phyloP scores from a whole-genome alignment of 2,329 filamentous ascomycete species.

The Apiospora arundinis region DNA sequence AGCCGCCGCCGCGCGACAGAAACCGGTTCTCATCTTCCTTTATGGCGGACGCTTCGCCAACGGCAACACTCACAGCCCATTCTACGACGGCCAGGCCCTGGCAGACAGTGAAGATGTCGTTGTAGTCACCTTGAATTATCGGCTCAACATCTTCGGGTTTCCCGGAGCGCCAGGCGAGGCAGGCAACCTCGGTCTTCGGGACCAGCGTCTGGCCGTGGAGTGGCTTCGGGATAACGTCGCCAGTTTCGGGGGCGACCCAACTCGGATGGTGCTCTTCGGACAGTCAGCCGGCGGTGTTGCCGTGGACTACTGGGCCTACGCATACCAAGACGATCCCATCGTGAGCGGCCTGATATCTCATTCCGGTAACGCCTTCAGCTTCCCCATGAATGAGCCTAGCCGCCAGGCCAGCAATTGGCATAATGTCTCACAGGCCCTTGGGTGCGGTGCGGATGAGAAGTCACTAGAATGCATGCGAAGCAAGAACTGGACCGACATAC shows the following conservation, averaged over 20 bases:
- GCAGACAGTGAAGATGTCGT: slow-evolving; percentile 41
- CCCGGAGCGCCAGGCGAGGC: slow-evolving; percentile 20
- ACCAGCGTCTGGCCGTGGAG: slow-evolving; percentile 53
- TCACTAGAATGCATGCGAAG: slow-evolving; percentile 46
- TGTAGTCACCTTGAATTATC: slow-evolving; percentile 42
- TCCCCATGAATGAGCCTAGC: slow-evolving; percentile 45
- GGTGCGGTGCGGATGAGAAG: slow-evolving; percentile 41
- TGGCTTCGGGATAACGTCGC: slow-evolving; percentile 51
- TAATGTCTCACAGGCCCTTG: slow-evolving; percentile 44
- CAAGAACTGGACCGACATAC: slow-evolving; percentile 44
- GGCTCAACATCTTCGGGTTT: slow-evolving; percentile 33
- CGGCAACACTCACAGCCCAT: slow-evolving; percentile 17
- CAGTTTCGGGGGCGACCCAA: slow-evolving; percentile 49
- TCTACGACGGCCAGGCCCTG: slow-evolving; percentile 39
- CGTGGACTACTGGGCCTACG: slow-evolving; percentile 56
- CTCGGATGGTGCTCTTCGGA: slow-evolving; percentile 45
- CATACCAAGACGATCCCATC: slow-evolving; percentile 55
- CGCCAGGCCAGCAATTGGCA: slow-evolving; percentile 49
- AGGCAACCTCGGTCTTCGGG: slow-evolving; percentile 50
- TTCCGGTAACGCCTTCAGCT: slow-evolving; percentile 54
- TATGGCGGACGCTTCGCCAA: slow-evolving; percentile 40
- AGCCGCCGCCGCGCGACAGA: slow-evolving; percentile 32
- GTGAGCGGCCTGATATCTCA: slow-evolving; percentile 51
- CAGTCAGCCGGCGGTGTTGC: slow-evolving; percentile 49
- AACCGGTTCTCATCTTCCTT: slow-evolving; percentile 46